Conservation (phyloP, 495 filamentous ascomycete species). For the Talaromyces adpressus region DNA sequence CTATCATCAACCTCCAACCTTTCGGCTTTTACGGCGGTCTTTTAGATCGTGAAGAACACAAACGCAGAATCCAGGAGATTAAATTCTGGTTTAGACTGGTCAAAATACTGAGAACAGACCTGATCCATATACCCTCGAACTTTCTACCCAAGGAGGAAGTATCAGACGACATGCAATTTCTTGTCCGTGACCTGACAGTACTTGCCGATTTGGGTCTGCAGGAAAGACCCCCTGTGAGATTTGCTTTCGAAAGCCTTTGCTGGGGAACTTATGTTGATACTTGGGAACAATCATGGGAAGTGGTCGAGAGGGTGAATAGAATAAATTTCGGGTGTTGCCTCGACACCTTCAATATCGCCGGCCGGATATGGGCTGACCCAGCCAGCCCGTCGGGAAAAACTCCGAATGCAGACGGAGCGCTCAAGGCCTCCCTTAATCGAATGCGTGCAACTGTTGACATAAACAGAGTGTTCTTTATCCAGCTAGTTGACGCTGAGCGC, state of each 20-base stretch:
- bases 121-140: slow-evolving; percentile 66
- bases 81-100: slow-evolving; percentile 63
- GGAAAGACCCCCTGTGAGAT: slow-evolving; percentile 53
- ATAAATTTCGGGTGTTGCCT: slow-evolving; percentile 74
- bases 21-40: slow-evolving; percentile 77
- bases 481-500: slow-evolving; percentile 70
- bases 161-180: slow-evolving; percentile 48
- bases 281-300: slow-evolving; percentile 67
- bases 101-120: slow-evolving; percentile 55
- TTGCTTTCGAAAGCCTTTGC: slow-evolving; percentile 70
- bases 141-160: slow-evolving; percentile 55
- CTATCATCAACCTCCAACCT: slow-evolving; percentile 68
- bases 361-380: slow-evolving; percentile 67
- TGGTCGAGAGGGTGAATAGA: slow-evolving; percentile 56
- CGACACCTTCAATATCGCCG: slow-evolving; percentile 78
- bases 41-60: slow-evolving; percentile 53
- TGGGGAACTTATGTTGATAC: slow-evolving; percentile 68
- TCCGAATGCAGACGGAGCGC: slow-evolving; percentile 50
- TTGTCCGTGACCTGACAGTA: slow-evolving; percentile 57
- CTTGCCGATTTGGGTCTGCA: slow-evolving; percentile 56
- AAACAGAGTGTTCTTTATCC: slow-evolving; percentile 70
- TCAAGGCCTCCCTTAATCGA: slow-evolving; percentile 50
- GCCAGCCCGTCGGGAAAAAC: slow-evolving; percentile 48
- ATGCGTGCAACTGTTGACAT: slow-evolving; percentile 53
- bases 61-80: slow-evolving; percentile 49